Base-by-base conservation (phyloP, 257 asterid genomes). In the Fraxinus quadrangulata region DNA sequence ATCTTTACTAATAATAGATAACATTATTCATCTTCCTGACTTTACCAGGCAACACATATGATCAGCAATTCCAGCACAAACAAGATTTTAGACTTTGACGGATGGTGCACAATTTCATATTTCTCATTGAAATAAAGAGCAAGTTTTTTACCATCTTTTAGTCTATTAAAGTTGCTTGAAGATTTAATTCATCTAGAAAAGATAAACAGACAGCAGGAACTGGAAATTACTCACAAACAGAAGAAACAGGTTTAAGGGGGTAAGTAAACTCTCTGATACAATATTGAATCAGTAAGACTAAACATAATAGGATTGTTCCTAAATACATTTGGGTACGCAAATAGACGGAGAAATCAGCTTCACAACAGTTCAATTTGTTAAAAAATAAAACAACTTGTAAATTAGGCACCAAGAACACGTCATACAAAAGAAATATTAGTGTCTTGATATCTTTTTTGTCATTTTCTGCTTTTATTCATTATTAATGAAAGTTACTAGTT, bases 61-160 rank as follows among this genome's bases (percentile, higher is more conserved):
- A 71, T 71, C 75, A 71, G 75, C 33, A 71, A 30, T 72, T 24
- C 42, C 42, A 72, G 67, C 59, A 26, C 10, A 14, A 23, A 63
- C 34, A 24, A 2, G 36, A 63, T 26, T 59, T 59, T 21, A 59
- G 6, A 26, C 36, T 63, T 3, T 37, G 34, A 26, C 3, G 28
- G 69, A 11, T 10, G 17, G 69, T 26, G 36, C 33, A 26, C 19
- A 24, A 26, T 26, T 63, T 24, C 34, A 63, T 26, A 26, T 63
- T 63, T 63, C 36, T 63, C 33, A 7, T 26, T 12, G 31, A 63
- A 63, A 63, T 63, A 11, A 63, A 63, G 69, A 63, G 69, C 69
- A 26, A 63, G 33, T 10, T 40, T 5, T 40, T 40, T 2, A 11
- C 65, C 7, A 19, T 54, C 65, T n/a, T 16, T 54, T 14, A 47